These are phyloP conservation scores for Coemansia sp. DNA, from an alignment of 192 early-diverging fungal species.

Conservation along the genomic window DNA sequence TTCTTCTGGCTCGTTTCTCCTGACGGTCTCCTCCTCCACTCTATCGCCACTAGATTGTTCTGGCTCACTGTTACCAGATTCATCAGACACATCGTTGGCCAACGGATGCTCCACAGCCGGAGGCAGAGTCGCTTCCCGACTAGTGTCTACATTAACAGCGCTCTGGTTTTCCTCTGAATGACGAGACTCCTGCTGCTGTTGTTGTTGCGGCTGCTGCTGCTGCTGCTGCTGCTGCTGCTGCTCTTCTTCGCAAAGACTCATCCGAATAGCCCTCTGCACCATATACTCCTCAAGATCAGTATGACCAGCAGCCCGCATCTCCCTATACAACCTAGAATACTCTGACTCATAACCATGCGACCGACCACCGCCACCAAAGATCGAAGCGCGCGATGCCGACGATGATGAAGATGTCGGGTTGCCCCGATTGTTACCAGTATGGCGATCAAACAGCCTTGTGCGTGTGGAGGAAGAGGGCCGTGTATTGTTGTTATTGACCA, in stretches of 20 bases:
- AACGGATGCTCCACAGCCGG: too few species aligned
- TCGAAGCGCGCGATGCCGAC: too few species aligned
- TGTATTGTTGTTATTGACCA: neutral
- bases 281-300: slow-evolving; percentile 89
- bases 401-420: neutral
- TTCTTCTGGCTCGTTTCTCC: too few species aligned
- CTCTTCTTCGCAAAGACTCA: slow-evolving; percentile 68
- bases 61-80: too few species aligned
- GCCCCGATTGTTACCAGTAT: neutral
- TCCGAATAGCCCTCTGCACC: slow-evolving; percentile 88
- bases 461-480: neutral
- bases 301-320: slow-evolving; percentile 70
- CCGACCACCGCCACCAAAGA: neutral
- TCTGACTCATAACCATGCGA: neutral
- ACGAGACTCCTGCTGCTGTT: neutral
- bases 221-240: slow-evolving; percentile 39
- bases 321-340: slow-evolving; percentile 17
- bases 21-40: too few species aligned
- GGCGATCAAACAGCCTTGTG: too few species aligned
- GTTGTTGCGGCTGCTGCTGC: slow-evolving; percentile 2
- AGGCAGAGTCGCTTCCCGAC: too few species aligned
- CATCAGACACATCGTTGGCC: too few species aligned
- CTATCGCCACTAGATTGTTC: too few species aligned
- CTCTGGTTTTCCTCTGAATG: neutral
- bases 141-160: neutral